phyloP scores from a whole-genome alignment of 495 filamentous ascomycete genomes.

The Bathelium albidoporum region DNA sequence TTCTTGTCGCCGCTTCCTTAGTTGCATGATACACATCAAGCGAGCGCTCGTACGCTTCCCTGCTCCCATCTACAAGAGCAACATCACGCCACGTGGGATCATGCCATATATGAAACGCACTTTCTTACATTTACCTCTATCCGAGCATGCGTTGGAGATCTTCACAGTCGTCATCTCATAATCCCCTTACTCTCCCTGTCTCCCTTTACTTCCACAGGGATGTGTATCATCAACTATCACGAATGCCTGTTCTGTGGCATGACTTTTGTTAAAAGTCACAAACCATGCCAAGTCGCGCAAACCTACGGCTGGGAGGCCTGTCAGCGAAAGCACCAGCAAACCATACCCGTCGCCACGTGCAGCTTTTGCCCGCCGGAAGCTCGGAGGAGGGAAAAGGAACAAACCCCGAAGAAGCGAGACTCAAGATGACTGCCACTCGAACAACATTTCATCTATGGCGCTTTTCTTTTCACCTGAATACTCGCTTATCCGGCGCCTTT shows the following conservation, averaged over 20 bases:
- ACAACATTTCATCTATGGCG: background rate
- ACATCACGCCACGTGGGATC: background rate
- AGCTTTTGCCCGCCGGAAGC: background rate
- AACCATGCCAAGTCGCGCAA: background rate
- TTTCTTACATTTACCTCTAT: background rate
- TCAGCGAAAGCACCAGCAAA: background rate
- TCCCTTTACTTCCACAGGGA: background rate
- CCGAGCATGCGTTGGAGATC: background rate
- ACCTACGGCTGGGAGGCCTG: background rate
- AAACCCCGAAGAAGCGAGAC: background rate
- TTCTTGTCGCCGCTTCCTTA: background rate
- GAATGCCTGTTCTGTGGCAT: background rate
- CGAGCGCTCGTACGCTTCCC: background rate
- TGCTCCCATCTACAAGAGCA: background rate
- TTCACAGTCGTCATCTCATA: background rate
- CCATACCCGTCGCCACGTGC: background rate
- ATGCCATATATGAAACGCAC: background rate
- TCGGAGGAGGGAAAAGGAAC: background rate
- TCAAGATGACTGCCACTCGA: background rate
- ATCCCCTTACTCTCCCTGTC: background rate
- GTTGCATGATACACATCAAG: background rate
- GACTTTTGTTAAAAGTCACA: background rate
- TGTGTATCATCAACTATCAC: background rate
- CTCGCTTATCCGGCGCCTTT: background rate
- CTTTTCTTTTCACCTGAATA: background rate